Conservation (phyloP, 345 rosid species). For the Salix viminalis region DNA sequence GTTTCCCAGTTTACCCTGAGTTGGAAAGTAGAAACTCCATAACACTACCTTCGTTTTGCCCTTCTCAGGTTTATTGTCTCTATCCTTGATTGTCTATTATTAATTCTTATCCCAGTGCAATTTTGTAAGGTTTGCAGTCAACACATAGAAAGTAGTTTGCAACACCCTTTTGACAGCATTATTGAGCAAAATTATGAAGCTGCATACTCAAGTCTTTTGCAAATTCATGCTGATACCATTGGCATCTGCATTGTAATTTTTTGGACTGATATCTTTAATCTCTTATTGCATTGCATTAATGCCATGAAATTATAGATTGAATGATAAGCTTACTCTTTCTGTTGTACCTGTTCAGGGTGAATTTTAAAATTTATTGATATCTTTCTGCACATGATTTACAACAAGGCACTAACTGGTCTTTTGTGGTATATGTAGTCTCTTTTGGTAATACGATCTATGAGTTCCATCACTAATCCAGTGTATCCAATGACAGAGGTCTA, state of each 20-base stretch:
- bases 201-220: not conserved
- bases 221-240: not conserved
- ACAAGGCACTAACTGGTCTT: not conserved
- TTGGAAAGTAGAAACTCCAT: constrained; percentile 81
- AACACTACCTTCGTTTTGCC: constrained; percentile 69
- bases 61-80: constrained; percentile 61
- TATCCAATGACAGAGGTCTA: constrained; percentile 48
- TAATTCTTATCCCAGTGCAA: not conserved
- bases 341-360: not conserved
- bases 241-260: not conserved
- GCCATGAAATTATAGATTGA: not conserved
- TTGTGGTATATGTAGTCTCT: not conserved
- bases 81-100: not conserved
- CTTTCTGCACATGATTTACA: not conserved
- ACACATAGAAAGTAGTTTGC: not conserved
- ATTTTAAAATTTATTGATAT: not conserved
- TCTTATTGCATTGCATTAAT: not conserved
- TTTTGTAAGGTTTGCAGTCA: not conserved
- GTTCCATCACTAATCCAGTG: constrained; percentile 4
- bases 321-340: not conserved
- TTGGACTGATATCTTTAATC: not conserved
- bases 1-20: constrained; percentile 84
- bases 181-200: not conserved
- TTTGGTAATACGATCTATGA: not conserved
- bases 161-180: not conserved